These are phyloP conservation scores for Pleoardoris graminearum DNA, from an alignment of 2,329 filamentous ascomycete genomes.

Conservation along the genomic window DNA sequence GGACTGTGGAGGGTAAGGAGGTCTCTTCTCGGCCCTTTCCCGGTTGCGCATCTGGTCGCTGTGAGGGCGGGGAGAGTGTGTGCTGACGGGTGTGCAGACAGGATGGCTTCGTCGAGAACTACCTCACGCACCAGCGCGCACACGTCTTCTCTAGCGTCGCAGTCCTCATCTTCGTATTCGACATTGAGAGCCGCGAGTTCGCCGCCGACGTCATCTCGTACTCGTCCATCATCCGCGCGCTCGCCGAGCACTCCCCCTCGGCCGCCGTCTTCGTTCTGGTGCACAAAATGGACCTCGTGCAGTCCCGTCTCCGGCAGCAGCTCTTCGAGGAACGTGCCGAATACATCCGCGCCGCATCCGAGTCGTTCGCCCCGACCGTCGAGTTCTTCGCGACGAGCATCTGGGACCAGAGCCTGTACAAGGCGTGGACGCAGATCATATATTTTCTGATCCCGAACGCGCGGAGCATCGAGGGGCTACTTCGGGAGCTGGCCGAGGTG, in stretches of 20 bases:
- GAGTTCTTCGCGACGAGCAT: slow-evolving; percentile 95
- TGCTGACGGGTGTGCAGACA: slow-evolving; percentile 60
- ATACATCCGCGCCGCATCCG: slow-evolving; percentile 75
- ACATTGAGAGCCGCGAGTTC: slow-evolving; percentile 94
- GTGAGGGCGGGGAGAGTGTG: not conserved
- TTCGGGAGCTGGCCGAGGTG: slow-evolving; percentile 78
- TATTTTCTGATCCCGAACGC: slow-evolving; percentile 97
- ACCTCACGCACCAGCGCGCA: slow-evolving; percentile 89
- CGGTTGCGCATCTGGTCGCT: not conserved
- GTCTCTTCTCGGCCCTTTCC: not conserved
- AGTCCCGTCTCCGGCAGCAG: slow-evolving; percentile 73
- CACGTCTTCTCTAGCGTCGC: slow-evolving; percentile 97
- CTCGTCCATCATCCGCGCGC: slow-evolving; percentile 82
- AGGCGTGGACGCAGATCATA: slow-evolving; percentile 97
- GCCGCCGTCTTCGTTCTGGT: slow-evolving; percentile 93
- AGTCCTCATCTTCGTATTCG: slow-evolving; percentile 98
- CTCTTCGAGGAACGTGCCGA: slow-evolving; percentile 84
- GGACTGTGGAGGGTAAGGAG: slow-evolving; percentile 87
- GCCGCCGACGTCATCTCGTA: slow-evolving; percentile 93
- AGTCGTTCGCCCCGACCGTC: slow-evolving; percentile 64
- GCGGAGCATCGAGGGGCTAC: slow-evolving; percentile 80
- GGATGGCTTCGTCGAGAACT: slow-evolving; percentile 98
- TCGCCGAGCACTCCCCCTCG: slow-evolving; percentile 78
- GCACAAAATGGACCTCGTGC: slow-evolving; percentile 98
- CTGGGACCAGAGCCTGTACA: slow-evolving; percentile 98